A percentile compares a stretch with the other conserved stretches of the same genome.
Evolutionary conservation across 495 filamentous ascomycete genomes (phyloP).

Genomic region (Penicillium paradoxum): DNA sequence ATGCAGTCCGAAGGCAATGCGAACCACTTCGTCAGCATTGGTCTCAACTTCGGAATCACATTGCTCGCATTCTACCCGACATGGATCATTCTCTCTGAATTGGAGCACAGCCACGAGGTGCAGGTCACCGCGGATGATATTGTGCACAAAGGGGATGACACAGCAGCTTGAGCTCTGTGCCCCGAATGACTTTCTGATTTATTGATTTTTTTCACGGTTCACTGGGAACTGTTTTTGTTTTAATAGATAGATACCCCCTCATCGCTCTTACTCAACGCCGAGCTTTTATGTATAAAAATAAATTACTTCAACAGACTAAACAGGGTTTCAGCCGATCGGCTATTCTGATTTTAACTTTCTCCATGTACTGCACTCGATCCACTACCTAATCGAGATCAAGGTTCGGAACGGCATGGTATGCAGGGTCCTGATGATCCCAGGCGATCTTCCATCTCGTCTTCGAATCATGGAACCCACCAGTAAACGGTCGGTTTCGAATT

Average conservation of each 20-base stretch:
- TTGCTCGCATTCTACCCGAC: conserved; percentile 28
- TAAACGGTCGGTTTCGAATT: too few relatives aligned
- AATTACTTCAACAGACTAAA: background rate
- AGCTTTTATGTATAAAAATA: conserved; percentile 5
- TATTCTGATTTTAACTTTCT: background rate
- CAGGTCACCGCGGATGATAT: conserved; percentile 24
- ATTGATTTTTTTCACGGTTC: conserved; percentile 1
- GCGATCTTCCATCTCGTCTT: too few relatives aligned
- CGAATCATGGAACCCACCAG: too few relatives aligned
- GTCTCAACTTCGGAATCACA: conserved; percentile 32
- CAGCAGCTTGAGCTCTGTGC: background rate
- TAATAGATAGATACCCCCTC: conserved; percentile 9
- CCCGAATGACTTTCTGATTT: background rate
- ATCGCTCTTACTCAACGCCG: conserved; percentile 10
- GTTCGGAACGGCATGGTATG: background rate
- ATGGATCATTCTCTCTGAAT: conserved; percentile 30
- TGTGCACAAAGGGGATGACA: conserved; percentile 3
- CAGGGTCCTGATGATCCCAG: too few relatives aligned
- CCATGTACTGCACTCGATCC: background rate
- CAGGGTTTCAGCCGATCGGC: background rate
- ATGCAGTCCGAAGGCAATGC: conserved; percentile 31
- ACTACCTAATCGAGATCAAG: background rate
- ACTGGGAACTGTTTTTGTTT: background rate
- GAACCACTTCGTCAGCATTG: conserved; percentile 34
- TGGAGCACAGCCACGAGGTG: conserved; percentile 33